These are phyloP conservation scores for Paulinella micropora DNA, from an alignment of 78 protist species.

Conservation along the genomic window DNA sequence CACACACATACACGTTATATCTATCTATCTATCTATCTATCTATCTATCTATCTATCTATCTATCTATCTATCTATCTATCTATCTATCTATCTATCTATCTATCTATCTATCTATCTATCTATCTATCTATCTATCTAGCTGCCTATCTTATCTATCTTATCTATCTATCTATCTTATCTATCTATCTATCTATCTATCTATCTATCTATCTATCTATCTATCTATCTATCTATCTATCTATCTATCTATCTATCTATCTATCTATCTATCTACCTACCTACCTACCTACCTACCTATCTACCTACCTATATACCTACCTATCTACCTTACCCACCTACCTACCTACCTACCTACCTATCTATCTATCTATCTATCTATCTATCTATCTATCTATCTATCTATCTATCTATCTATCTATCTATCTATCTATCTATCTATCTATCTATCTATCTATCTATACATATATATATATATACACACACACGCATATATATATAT, in stretches of 20 bases:
- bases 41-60: no score
- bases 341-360: neutral
- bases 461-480: neutral
- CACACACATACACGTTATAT: no score
- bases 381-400: neutral
- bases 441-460: neutral
- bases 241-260: neutral
- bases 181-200: no score
- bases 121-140: no score
- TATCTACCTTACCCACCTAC: neutral
- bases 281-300: neutral
- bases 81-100: no score
- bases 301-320: neutral
- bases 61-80: no score
- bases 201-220: neutral
- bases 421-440: neutral
- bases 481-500: neutral
- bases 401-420: neutral
- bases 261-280: neutral
- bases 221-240: neutral
- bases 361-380: neutral
- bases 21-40: no score
- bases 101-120: no score
- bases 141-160: no score
- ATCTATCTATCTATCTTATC: no score